phyloP scores from a whole-genome alignment of 805 yeast genomes.

The Nakazawaea anatomiae region DNA sequence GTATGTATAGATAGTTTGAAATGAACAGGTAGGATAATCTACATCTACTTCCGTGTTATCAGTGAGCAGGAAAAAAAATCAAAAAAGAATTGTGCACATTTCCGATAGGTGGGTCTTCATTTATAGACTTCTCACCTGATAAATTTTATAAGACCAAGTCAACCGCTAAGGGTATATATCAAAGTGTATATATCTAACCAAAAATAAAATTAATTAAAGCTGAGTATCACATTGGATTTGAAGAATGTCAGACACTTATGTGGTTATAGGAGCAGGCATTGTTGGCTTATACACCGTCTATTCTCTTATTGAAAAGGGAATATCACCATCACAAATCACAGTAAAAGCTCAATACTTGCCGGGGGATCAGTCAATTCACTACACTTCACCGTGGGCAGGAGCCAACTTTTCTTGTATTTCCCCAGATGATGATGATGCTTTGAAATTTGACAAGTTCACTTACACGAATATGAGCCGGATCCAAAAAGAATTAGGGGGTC shows the following conservation, averaged over 20 bases:
- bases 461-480: conserved; percentile 41
- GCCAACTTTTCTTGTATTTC: conserved; percentile 59
- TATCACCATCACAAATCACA: conserved; percentile 37
- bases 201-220: background rate
- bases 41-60: too few species aligned
- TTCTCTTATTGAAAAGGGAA: conserved; percentile 35
- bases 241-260: conserved; percentile 6
- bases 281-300: conserved; percentile 60
- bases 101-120: too few species aligned
- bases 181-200: background rate
- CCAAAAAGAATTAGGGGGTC: conserved; percentile 42
- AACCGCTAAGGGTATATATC: too few species aligned
- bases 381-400: conserved; percentile 82
- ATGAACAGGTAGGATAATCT: too few species aligned
- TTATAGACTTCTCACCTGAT: too few species aligned
- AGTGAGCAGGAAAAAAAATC: too few species aligned
- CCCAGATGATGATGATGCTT: conserved; percentile 45
- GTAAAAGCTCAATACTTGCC: conserved; percentile 65
- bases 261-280: conserved; percentile 45
- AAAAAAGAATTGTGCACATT: too few species aligned
- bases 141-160: too few species aligned
- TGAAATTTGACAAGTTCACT: conserved; percentile 51
- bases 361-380: conserved; percentile 69
- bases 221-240: background rate
- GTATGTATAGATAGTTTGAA: too few species aligned